A percentile compares a stretch with the other conserved stretches of the same genome.
Evolutionary conservation across 2,329 filamentous ascomycete genomes (phyloP).

Genomic region (Colletotrichum salicis): DNA sequence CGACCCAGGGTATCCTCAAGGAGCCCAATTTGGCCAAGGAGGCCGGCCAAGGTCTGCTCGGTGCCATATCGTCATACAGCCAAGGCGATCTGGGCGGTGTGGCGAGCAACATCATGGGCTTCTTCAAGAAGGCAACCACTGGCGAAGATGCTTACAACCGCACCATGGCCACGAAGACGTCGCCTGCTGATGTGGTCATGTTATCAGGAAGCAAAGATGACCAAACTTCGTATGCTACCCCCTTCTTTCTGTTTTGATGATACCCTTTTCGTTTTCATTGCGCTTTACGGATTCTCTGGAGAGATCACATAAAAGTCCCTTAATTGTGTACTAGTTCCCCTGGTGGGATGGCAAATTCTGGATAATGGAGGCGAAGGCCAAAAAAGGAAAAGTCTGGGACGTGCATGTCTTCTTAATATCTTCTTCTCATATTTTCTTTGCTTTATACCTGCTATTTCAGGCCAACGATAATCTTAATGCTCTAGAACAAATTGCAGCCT

Average conservation of each 20-base stretch:
- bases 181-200: slow-evolving; percentile 95
- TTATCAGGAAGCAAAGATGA: slow-evolving; percentile 97
- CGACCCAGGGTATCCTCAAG: slow-evolving; percentile 75
- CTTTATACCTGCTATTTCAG: slow-evolving; percentile 17
- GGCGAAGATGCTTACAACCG: slow-evolving; percentile 86
- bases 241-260: slow-evolving; percentile 38
- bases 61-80: slow-evolving; percentile 68
- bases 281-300: neutral
- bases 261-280: slow-evolving; percentile 19
- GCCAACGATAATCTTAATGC: slow-evolving; percentile 44
- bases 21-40: slow-evolving; percentile 76
- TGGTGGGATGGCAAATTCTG: neutral
- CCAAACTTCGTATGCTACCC: slow-evolving; percentile 81
- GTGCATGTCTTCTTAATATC: slow-evolving; percentile 34
- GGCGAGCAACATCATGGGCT: slow-evolving; percentile 79
- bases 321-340: neutral
- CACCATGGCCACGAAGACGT: slow-evolving; percentile 88
- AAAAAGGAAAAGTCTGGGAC: slow-evolving; percentile 3
- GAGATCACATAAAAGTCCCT: neutral
- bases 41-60: slow-evolving; percentile 71
- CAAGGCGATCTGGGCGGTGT: slow-evolving; percentile 85
- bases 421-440: neutral
- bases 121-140: slow-evolving; percentile 88
- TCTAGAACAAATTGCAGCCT: slow-evolving; percentile 53
- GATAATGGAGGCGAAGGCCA: neutral